Evolutionary conservation across 495 filamentous ascomycete genomes (phyloP).

Genomic region (Aspergillus diversus): DNA sequence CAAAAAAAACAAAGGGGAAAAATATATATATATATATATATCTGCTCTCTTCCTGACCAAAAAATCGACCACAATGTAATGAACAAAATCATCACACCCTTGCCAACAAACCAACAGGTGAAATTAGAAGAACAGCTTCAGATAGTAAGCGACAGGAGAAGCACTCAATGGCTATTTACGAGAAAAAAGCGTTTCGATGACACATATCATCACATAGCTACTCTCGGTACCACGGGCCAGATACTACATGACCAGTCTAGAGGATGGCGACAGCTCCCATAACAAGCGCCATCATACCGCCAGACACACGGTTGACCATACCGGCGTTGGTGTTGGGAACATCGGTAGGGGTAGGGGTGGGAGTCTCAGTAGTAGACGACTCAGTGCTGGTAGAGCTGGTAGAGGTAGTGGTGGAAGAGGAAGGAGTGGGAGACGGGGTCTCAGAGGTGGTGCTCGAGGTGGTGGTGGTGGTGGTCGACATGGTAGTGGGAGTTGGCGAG

Average conservation of each 20-base stretch:
- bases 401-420: conserved; percentile 24
- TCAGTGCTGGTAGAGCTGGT: conserved; percentile 19
- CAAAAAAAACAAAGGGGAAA: conserved; percentile 9
- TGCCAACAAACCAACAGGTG: not conserved
- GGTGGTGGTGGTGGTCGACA: conserved; percentile 43
- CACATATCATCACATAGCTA: conserved; percentile 7
- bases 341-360: conserved; percentile 18
- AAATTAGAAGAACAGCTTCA: not conserved
- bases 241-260: conserved; percentile 26
- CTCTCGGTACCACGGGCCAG: conserved; percentile 18
- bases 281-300: conserved; percentile 42
- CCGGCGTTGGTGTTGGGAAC: conserved; percentile 45
- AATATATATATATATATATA: too few relatives aligned
- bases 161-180: conserved; percentile 17
- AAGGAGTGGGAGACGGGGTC: too few relatives aligned
- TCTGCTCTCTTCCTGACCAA: conserved; percentile 14
- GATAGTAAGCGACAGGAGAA: conserved; percentile 11
- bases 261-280: conserved; percentile 39
- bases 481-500: conserved; percentile 57
- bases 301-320: conserved; percentile 41
- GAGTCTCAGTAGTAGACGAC: conserved; percentile 21
- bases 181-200: conserved; percentile 6
- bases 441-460: conserved; percentile 28
- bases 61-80: conserved; percentile 1
- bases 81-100: not conserved